phyloP scores from a whole-genome alignment of 225 moss, liverwort and hornwort genomes.

The Rhytidiadelphus loreus region DNA sequence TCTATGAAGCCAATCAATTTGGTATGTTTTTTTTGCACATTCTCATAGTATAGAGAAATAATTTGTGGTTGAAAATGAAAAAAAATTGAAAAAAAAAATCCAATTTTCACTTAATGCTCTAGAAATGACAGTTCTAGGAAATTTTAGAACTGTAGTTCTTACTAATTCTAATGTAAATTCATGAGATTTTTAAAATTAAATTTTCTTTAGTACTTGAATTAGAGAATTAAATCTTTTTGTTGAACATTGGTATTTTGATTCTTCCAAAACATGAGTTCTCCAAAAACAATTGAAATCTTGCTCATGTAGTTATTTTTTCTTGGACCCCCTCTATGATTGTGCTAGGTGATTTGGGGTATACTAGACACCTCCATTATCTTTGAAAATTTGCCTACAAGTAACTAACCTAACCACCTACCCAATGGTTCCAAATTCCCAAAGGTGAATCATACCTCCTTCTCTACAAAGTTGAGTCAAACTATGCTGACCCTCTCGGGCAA shows the following conservation, averaged over 20 bases:
- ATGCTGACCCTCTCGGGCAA: accelerated
- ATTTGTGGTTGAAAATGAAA: too few relatives aligned
- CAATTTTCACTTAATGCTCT: neutral
- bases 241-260: neutral
- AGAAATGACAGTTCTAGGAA: too few relatives aligned
- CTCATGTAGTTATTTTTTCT: neutral
- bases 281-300: neutral
- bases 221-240: neutral
- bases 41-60: accelerated
- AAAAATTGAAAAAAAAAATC: neutral
- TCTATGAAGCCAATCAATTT: accelerated
- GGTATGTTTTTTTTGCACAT: too few relatives aligned
- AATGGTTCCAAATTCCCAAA: neutral
- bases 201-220: too few relatives aligned
- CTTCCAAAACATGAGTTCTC: accelerated
- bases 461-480: neutral
- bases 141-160: neutral
- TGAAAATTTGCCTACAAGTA: neutral
- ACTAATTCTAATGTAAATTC: neutral
- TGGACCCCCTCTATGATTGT: accelerated
- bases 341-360: neutral
- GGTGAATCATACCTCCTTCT: accelerated
- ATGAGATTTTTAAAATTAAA: neutral
- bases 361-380: neutral
- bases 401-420: too few relatives aligned